phyloP scores from a whole-genome alignment of 495 filamentous ascomycete species.

The Pyrenula massariospora region DNA sequence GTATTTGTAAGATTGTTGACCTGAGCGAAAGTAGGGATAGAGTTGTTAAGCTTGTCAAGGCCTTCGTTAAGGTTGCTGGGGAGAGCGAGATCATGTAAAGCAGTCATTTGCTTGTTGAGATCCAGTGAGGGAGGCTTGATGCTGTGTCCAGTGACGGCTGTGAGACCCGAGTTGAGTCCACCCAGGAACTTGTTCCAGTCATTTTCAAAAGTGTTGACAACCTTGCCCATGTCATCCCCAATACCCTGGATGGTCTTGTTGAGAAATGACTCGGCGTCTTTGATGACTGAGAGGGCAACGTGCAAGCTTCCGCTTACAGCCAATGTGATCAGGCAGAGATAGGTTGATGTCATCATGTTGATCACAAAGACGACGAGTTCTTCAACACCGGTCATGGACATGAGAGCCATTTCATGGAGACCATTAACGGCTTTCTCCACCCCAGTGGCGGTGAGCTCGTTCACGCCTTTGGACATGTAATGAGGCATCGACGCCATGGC shows the following conservation, averaged over 20 bases:
- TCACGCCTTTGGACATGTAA: slow-evolving; percentile 80
- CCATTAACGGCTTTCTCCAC: slow-evolving; percentile 68
- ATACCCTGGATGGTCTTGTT: slow-evolving; percentile 60
- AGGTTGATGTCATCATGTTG: slow-evolving; percentile 78
- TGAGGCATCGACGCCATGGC: slow-evolving; percentile 96
- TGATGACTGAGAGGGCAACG: slow-evolving; percentile 51
- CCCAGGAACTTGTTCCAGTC: slow-evolving; percentile 46
- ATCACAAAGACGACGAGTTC: slow-evolving; percentile 82
- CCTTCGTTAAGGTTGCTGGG: slow-evolving; percentile 49
- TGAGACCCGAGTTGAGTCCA: slow-evolving; percentile 25
- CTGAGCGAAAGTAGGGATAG: slow-evolving; percentile 71
- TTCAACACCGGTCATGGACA: slow-evolving; percentile 75
- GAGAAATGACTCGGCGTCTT: slow-evolving; percentile 59
- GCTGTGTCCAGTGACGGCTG: slow-evolving; percentile 18
- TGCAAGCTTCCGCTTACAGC: slow-evolving; percentile 67
- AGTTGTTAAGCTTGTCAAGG: slow-evolving; percentile 55
- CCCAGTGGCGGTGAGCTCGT: slow-evolving; percentile 65
- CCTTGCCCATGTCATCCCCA: slow-evolving; percentile 45
- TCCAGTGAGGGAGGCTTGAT: slow-evolving; percentile 41
- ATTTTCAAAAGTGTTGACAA: slow-evolving; percentile 43
- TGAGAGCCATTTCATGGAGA: slow-evolving; percentile 59
- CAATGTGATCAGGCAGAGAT: slow-evolving; percentile 74
- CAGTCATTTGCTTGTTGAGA: slow-evolving; percentile 42
- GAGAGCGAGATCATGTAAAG: slow-evolving; percentile 60
- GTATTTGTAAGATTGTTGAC: slow-evolving; percentile 66